Evolutionary conservation across 352 stramenopile species (phyloP).

Genomic region (Globisporangium irregulare): DNA sequence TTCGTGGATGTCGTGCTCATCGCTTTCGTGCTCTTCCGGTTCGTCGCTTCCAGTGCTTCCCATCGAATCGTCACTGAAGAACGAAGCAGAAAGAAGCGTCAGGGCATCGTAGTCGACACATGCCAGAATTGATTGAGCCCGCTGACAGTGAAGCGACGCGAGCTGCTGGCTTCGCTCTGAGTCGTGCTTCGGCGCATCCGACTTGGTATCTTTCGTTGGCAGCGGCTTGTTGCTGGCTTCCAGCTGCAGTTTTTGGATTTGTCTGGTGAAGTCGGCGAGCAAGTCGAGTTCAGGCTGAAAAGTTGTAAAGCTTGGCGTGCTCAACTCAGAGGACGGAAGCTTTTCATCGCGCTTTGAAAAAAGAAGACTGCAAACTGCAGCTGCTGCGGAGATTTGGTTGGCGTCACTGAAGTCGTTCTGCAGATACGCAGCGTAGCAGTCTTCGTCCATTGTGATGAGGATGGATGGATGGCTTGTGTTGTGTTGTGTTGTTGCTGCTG

Average conservation of each 20-base stretch:
- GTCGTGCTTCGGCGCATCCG: neutral
- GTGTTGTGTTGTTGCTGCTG: neutral
- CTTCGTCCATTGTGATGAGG: neutral
- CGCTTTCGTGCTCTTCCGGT: slow-evolving; percentile 7
- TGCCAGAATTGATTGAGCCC: slow-evolving; percentile 31
- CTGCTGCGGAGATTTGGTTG: slow-evolving; percentile 10
- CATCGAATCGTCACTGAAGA: slow-evolving; percentile 3
- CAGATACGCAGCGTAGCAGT: neutral
- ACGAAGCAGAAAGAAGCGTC: slow-evolving; percentile 16
- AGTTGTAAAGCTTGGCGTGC: neutral
- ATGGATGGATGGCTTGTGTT: neutral
- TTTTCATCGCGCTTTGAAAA: neutral
- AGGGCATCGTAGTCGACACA: slow-evolving; percentile 42
- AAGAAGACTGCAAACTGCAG: slow-evolving; percentile 2
- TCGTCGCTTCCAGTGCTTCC: slow-evolving; percentile 19
- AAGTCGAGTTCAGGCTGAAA: slow-evolving; percentile 7
- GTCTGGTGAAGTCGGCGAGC: slow-evolving; percentile 10
- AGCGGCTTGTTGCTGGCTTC: neutral
- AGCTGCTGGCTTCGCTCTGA: slow-evolving; percentile 18
- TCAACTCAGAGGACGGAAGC: neutral
- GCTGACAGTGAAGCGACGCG: slow-evolving; percentile 31
- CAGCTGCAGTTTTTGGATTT: slow-evolving; percentile 11
- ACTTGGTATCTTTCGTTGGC: neutral
- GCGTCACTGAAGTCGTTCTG: slow-evolving; percentile 1
- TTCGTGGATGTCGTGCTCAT: neutral